Conservation (phyloP, 306 rosid genomes). For the Spatholobus suberectus region DNA sequence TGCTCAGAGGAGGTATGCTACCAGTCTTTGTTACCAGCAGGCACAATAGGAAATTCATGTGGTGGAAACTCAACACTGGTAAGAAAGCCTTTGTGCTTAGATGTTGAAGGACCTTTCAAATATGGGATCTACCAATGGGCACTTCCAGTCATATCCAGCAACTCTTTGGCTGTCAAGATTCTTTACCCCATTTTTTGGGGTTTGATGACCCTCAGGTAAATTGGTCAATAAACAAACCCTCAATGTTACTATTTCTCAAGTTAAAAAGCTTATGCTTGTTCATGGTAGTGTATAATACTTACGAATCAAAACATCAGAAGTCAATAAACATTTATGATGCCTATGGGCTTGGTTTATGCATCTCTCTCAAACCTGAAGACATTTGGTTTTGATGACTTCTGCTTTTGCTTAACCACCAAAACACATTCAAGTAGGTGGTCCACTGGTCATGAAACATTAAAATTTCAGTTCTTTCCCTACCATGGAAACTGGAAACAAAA, state of each 20-base stretch:
- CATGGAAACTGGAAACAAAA: not conserved
- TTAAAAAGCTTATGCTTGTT: not conserved
- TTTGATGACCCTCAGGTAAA: conserved; percentile 93
- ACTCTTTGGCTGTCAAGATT: conserved; percentile 84
- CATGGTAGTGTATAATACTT: not conserved
- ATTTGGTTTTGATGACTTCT: not conserved
- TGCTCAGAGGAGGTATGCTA: conserved; percentile 86
- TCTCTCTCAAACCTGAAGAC: not conserved
- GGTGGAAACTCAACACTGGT: conserved; percentile 62
- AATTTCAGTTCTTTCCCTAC: not conserved
- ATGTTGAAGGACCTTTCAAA: conserved; percentile 73
- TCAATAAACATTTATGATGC: not conserved
- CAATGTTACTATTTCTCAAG: not conserved
- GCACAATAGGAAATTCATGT: conserved; percentile 52
- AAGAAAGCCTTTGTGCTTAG: conserved; percentile 74
- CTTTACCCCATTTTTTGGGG: conserved; percentile 99
- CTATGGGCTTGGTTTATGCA: not conserved
- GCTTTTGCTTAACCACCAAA: not conserved
- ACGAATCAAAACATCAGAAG: not conserved
- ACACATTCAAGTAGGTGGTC: not conserved
- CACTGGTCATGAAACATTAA: not conserved
- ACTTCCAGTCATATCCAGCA: conserved; percentile 96
- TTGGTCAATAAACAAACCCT: not conserved
- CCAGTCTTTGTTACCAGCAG: conserved; percentile 50
- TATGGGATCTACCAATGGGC: conserved; percentile 98